These are phyloP conservation scores for Cadophora gregata DNA, from an alignment of 2,329 filamentous ascomycete species.

Conservation along the genomic window DNA sequence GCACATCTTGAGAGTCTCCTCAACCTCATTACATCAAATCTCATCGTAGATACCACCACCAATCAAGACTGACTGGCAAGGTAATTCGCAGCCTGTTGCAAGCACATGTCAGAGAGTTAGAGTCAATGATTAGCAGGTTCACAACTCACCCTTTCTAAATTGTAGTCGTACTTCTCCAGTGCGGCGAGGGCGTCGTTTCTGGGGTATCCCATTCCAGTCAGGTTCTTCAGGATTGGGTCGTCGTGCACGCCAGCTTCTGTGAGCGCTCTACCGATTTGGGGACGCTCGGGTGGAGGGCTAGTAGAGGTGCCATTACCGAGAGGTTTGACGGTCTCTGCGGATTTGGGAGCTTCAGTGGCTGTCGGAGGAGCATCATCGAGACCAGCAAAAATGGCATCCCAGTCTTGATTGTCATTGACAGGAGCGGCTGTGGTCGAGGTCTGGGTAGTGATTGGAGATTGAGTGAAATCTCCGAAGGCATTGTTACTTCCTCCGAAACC, in stretches of 20 bases:
- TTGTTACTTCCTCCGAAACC: slow-evolving; percentile 36
- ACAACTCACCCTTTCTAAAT: slow-evolving; percentile 83
- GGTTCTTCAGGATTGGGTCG: slow-evolving; percentile 86
- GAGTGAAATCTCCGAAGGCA: slow-evolving; percentile 53
- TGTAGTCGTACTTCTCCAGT: slow-evolving; percentile 94
- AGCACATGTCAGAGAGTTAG: slow-evolving; percentile 20
- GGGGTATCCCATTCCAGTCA: slow-evolving; percentile 89
- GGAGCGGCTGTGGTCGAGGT: slow-evolving; percentile 44
- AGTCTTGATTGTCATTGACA: slow-evolving; percentile 71
- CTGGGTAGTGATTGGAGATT: slow-evolving; percentile 52
- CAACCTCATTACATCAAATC: slow-evolving; percentile 10
- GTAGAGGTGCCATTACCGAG: slow-evolving; percentile 29
- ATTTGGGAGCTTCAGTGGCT: slow-evolving; percentile 37
- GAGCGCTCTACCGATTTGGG: slow-evolving; percentile 68
- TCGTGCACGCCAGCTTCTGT: slow-evolving; percentile 81
- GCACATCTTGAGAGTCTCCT: slow-evolving; percentile 26
- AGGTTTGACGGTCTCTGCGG: slow-evolving; percentile 17
- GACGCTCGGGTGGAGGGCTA: slow-evolving; percentile 40
- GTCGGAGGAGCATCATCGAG: slow-evolving; percentile 57
- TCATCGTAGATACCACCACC: background rate
- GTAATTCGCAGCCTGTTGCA: slow-evolving; percentile 44
- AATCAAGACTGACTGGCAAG: slow-evolving; percentile 44
- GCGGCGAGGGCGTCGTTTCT: slow-evolving; percentile 76
- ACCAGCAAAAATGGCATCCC: slow-evolving; percentile 92
- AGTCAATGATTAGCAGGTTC: background rate